A percentile compares a stretch with the other conserved stretches of the same genome.
phyloP scores from a whole-genome alignment of 441 rosid genomes.

The Populus hybrid region DNA sequence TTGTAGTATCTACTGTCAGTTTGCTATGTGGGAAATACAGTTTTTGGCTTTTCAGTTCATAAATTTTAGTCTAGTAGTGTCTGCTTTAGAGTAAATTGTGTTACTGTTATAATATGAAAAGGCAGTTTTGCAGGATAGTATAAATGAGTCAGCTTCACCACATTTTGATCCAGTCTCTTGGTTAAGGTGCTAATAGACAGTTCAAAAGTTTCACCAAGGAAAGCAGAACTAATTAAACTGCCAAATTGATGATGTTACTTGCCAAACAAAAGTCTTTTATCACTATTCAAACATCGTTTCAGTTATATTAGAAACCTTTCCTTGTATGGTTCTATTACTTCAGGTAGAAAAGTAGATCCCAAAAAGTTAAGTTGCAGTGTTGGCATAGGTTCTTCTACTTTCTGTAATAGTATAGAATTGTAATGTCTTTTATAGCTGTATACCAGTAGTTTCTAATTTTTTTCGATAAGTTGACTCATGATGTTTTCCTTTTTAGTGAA shows the following conservation, averaged over 20 bases:
- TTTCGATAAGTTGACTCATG: background rate
- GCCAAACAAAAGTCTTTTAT: too few relatives aligned
- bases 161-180: too few relatives aligned
- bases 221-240: background rate
- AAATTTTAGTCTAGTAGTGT: background rate
- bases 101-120: too few relatives aligned
- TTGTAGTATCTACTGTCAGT: background rate
- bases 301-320: background rate
- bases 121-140: background rate
- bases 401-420: background rate
- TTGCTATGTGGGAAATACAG: background rate
- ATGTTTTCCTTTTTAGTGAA: too few relatives aligned
- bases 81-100: too few relatives aligned
- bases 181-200: too few relatives aligned
- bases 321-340: background rate
- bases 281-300: background rate
- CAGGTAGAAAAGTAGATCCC: background rate
- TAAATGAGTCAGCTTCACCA: too few relatives aligned
- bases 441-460: too few relatives aligned
- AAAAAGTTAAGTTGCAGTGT: background rate
- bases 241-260: background rate
- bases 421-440: background rate
- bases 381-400: background rate
- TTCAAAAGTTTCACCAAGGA: too few relatives aligned
- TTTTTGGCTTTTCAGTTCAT: background rate